Evolutionary conservation across 2,329 filamentous ascomycete genomes (phyloP).

Genomic region (Xenosphaeropsis pyriputrescens): DNA sequence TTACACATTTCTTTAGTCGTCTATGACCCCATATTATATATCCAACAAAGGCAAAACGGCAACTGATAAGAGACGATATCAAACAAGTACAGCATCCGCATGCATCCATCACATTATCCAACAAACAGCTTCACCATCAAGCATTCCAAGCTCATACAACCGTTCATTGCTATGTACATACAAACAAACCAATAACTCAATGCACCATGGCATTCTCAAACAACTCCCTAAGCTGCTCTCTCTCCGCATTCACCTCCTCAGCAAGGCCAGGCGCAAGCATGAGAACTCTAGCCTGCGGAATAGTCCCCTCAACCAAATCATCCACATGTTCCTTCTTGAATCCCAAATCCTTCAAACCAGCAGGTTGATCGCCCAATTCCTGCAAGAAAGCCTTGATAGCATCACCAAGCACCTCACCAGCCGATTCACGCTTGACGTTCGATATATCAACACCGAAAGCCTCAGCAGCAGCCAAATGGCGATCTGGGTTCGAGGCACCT

Average conservation of each 20-base stretch:
- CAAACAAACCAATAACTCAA: slow-evolving; percentile 11
- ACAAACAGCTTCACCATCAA: no score
- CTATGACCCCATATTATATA: no score
- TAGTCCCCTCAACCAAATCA: slow-evolving; percentile 78
- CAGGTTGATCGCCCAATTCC: slow-evolving; percentile 77
- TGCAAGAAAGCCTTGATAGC: slow-evolving; percentile 71
- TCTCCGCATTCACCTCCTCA: slow-evolving; percentile 53
- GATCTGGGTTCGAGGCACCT: slow-evolving; percentile 76
- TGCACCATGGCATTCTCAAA: slow-evolving; percentile 50
- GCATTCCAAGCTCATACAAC: no score
- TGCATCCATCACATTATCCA: no score
- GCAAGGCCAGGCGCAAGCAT: slow-evolving; percentile 79
- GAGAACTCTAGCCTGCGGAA: slow-evolving; percentile 80
- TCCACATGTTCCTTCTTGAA: slow-evolving; percentile 67
- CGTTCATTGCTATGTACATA: no score
- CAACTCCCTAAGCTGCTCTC: slow-evolving; percentile 52
- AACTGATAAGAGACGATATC: no score
- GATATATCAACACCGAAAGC: slow-evolving; percentile 81
- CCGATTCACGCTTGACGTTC: slow-evolving; percentile 77
- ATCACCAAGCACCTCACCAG: slow-evolving; percentile 76
- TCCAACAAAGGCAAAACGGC: no score
- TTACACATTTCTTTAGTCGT: no score
- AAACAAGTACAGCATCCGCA: no score
- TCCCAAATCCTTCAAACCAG: slow-evolving; percentile 69
- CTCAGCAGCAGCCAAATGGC: slow-evolving; percentile 80